Conservation (phyloP, 1,284 basidiomycete species). For the Malassezia dermatis region DNA sequence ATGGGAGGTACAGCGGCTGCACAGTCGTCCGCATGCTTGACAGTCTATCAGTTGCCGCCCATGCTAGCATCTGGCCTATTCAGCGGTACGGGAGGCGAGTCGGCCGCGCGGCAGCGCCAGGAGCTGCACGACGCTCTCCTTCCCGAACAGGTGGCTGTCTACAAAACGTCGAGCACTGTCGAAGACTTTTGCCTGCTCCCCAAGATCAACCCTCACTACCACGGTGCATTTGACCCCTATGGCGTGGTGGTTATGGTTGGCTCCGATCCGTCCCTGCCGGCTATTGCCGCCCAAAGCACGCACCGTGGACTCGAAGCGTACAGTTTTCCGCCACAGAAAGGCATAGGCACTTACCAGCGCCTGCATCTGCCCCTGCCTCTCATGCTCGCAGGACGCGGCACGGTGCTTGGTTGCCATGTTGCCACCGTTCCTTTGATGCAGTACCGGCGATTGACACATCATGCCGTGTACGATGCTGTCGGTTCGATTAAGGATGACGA, state of each 20-base stretch:
- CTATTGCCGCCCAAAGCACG: conserved; percentile 36
- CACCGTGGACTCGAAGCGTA: conserved; percentile 31
- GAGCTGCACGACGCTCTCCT: conserved; percentile 24
- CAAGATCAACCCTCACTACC: conserved; percentile 61
- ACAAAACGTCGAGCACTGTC: conserved; percentile 48
- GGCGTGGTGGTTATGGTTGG: conserved; percentile 54
- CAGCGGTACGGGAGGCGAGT: conserved; percentile 48
- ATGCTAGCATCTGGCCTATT: conserved; percentile 53
- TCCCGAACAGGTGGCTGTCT: conserved; percentile 58
- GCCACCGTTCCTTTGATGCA: conserved; percentile 22
- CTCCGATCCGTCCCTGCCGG: conserved; percentile 28
- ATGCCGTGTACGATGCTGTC: neutral
- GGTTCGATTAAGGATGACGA: conserved; percentile 2
- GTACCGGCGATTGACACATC: conserved; percentile 29
- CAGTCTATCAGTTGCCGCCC: conserved; percentile 61
- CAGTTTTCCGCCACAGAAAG: conserved; percentile 30
- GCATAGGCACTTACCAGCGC: conserved; percentile 7
- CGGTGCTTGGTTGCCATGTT: conserved; percentile 29
- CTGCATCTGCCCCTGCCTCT: conserved; percentile 35
- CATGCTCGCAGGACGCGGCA: conserved; percentile 27
- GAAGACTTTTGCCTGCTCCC: conserved; percentile 72
- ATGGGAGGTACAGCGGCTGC: conserved; percentile 57
- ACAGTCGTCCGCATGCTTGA: conserved; percentile 60
- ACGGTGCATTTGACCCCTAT: conserved; percentile 60
- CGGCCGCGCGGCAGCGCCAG: conserved; percentile 48